Evolutionary conservation across 768 basidiomycete species (phyloP), one percentile per base, ranked within the genome.

Genomic region (Mycena sanguinolenta): DNA sequence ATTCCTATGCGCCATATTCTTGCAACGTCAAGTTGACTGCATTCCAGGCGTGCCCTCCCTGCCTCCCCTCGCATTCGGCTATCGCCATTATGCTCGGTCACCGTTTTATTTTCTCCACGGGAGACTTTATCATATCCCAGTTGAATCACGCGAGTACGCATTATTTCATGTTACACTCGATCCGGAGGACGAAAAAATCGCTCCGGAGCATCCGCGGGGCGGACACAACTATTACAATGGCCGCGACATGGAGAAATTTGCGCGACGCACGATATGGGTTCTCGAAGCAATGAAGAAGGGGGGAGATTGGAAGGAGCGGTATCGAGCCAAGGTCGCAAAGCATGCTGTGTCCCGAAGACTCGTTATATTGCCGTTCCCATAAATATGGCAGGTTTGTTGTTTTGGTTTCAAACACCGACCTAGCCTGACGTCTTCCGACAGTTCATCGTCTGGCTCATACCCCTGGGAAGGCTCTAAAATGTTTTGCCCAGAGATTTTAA

Each of bases 161-260:
- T 69, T 83, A 16, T 90, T 90, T 77, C 77, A 77, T 42, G 77
- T 81, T 61, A 64, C 69, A n/a, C 66, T 73, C 28, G 74, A 74
- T 8, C 66, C 69, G 49, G 63, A 73, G 30, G 67, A 74, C 21
- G 73, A 75, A 13, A 53, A 67, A 4, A 59, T 55, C 2, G 61
- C 69, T n/a, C 73, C 73, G 25, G 64, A 82, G 19, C 83, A 85
- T 71, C 88, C 88, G 25, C 81, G 82, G 34, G 89, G 89, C 16
- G 90, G 90, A 3, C 89, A 91, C 76, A 90, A 90, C 71, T 91
- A 91, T 75, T 90, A 90, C 77, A 88, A 85, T 66, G 82, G 83
- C 19, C 81, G 88, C 38, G 87, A 90, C 73, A 79, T 88, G 75
- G 89, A 91, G 73, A 80, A 79, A 60, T 76, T 86, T 13, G 39